Evolutionary conservation across 202 grass and related monocot genomes (phyloP).

Genomic region (Thinopyrum obtusiflorum): DNA sequence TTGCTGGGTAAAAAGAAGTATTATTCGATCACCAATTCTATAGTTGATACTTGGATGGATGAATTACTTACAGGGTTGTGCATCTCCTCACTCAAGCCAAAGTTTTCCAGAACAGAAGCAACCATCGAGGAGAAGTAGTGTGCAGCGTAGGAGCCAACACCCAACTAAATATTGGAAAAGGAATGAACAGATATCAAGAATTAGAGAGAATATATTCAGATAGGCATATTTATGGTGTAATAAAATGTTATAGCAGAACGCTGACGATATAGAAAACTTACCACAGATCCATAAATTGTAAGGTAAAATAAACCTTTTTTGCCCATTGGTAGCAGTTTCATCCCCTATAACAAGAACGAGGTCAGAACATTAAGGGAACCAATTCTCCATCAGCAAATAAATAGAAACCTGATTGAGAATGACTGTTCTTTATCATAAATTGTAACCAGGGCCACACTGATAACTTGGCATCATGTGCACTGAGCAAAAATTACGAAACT

Average conservation of each 20-base stretch:
- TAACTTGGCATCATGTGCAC: neutral
- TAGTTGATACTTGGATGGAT: conserved; percentile 21
- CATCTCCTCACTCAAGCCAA: conserved; percentile 88
- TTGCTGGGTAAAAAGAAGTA: neutral
- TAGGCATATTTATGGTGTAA: conserved; percentile 9
- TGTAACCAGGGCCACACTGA: neutral
- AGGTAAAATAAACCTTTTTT: conserved; percentile 84
- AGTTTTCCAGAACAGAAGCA: conserved; percentile 69
- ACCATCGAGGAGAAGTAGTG: conserved; percentile 86
- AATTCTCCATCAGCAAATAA: conserved; percentile 15
- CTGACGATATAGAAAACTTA: conserved; percentile 34
- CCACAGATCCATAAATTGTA: conserved; percentile 92
- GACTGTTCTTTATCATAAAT: conserved; percentile 12
- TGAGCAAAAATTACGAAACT: neutral
- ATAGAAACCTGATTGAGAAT: neutral
- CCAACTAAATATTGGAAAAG: conserved; percentile 50
- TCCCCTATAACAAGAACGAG: conserved; percentile 55
- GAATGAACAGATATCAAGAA: conserved; percentile 18
- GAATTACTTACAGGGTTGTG: conserved; percentile 84
- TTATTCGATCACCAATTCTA: neutral
- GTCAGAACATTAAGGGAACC: conserved; percentile 26
- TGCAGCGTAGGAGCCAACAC: conserved; percentile 73
- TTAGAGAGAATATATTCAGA: conserved; percentile 9
- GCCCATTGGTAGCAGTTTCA: conserved; percentile 91
- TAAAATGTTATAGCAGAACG: conserved; percentile 15